These are phyloP conservation scores for Saccharomyces hybrid DNA, from an alignment of 1,139 yeast species.

Conservation along the genomic window DNA sequence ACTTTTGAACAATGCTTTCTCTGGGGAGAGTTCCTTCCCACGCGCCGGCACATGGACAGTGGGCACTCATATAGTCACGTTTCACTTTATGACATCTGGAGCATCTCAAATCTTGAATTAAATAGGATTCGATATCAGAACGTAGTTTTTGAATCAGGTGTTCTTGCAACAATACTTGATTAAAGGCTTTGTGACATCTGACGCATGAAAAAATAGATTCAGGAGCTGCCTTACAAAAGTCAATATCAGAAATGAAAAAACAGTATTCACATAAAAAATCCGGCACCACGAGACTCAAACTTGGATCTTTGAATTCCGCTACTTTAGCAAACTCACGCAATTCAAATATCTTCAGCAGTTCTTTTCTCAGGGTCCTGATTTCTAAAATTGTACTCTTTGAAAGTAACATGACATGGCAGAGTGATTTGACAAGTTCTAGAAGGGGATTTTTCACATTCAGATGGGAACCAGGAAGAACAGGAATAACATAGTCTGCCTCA, in stretches of 20 bases:
- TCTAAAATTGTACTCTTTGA: constrained; percentile 62
- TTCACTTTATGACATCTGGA: constrained; percentile 63
- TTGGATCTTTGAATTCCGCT: constrained; percentile 71
- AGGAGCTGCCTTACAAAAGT: constrained; percentile 64
- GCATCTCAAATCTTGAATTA: constrained; percentile 78
- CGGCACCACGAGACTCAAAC: constrained; percentile 58
- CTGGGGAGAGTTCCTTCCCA: constrained; percentile 60
- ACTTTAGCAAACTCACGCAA: constrained; percentile 77
- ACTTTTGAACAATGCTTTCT: constrained; percentile 39
- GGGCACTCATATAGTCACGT: constrained; percentile 61
- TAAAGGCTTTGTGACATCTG: constrained; percentile 58
- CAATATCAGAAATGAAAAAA: constrained; percentile 65
- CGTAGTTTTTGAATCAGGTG: constrained; percentile 59
- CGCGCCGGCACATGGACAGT: constrained; percentile 82
- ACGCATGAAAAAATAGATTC: constrained; percentile 55
- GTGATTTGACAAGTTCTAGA: constrained; percentile 66
- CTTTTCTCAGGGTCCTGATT: constrained; percentile 67
- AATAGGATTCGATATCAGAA: constrained; percentile 50
- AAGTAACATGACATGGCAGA: constrained; percentile 67
- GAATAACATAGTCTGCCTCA: constrained; percentile 61
- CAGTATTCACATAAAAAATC: constrained; percentile 77
- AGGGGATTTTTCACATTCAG: constrained; percentile 60
- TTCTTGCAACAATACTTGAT: constrained; percentile 70
- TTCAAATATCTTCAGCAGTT: constrained; percentile 63
- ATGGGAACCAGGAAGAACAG: constrained; percentile 65